Percentiles rank a stretch among this genome's conserved stretches.
These are phyloP conservation scores for Wickerhamiella australiensis DNA, from an alignment of 805 yeast genomes.

Conservation along the genomic window DNA sequence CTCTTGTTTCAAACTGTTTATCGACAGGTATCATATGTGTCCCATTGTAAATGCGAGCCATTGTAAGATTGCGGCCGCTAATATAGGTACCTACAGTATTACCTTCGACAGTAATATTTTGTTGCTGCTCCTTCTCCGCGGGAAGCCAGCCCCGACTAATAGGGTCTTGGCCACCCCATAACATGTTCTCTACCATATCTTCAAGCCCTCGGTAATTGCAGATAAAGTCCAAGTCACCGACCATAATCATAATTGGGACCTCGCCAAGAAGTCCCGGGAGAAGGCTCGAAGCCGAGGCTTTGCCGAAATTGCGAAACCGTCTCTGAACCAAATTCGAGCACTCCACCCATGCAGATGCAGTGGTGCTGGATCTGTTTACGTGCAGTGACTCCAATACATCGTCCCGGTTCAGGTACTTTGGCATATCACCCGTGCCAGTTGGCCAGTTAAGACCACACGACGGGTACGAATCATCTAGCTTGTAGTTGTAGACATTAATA, in stretches of 20 bases:
- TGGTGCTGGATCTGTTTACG: slow-evolving; percentile 19
- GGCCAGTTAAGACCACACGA: slow-evolving; percentile 95
- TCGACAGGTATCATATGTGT: slow-evolving; percentile 95
- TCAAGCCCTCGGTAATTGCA: slow-evolving; percentile 76
- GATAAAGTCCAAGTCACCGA: slow-evolving; percentile 79
- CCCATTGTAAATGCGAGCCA: slow-evolving; percentile 58
- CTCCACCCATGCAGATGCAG: slow-evolving; percentile 49
- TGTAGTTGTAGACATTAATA: slow-evolving; percentile 71
- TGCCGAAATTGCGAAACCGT: slow-evolving; percentile 20
- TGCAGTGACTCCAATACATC: slow-evolving; percentile 43
- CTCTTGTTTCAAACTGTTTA: slow-evolving; percentile 54
- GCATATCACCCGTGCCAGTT: slow-evolving; percentile 38
- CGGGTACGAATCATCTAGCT: slow-evolving; percentile 61
- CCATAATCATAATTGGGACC: slow-evolving; percentile 57
- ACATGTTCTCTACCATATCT: slow-evolving; percentile 45
- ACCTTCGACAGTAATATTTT: slow-evolving; percentile 25
- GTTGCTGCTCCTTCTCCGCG: slow-evolving; percentile 25
- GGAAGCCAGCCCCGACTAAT: background rate
- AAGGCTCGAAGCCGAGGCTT: slow-evolving; percentile 50
- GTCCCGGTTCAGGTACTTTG: slow-evolving; percentile 37
- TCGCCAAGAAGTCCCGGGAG: slow-evolving; percentile 53
- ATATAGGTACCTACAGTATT: slow-evolving; percentile 35
- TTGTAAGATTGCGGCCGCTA: slow-evolving; percentile 63
- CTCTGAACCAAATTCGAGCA: slow-evolving; percentile 53
- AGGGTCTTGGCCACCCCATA: slow-evolving; percentile 34